These are phyloP conservation scores for Globisporangium viniferum DNA, from an alignment of 352 stramenopile species.

Conservation along the genomic window DNA sequence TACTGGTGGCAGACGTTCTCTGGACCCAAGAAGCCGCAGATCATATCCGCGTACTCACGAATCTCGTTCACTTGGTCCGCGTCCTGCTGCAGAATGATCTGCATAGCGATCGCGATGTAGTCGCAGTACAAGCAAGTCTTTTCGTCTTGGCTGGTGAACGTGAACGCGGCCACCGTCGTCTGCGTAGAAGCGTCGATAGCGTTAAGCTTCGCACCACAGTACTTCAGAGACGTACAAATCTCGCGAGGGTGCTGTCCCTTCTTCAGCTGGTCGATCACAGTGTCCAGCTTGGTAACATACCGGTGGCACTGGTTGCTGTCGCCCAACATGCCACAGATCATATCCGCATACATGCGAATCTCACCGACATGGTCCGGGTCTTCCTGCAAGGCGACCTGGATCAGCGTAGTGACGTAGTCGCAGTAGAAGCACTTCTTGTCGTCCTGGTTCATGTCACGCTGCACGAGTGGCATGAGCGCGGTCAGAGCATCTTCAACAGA, in stretches of 20 bases:
- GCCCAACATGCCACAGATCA: constrained; percentile 73
- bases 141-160: constrained; percentile 19
- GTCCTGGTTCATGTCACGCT: constrained; percentile 1
- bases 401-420: constrained; percentile 53
- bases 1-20: constrained; percentile 71
- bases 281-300: constrained; percentile 70
- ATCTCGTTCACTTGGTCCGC: constrained; percentile 53
- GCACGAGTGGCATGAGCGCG: constrained; percentile 3
- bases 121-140: constrained; percentile 61
- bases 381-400: constrained; percentile 56
- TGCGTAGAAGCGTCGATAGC: constrained; percentile 16
- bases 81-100: constrained; percentile 57
- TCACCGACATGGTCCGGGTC: constrained; percentile 49
- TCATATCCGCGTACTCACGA: constrained; percentile 65
- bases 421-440: constrained; percentile 54
- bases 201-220: constrained; percentile 30
- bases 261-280: constrained; percentile 55
- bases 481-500: constrained; percentile 13
- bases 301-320: constrained; percentile 55
- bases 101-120: constrained; percentile 53
- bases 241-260: constrained; percentile 61
- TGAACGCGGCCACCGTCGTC: constrained; percentile 29
- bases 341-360: constrained; percentile 61
- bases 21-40: constrained; percentile 65
- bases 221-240: constrained; percentile 60